Percentiles rank a stretch among this genome's conserved stretches.
Conservation (phyloP, 1,284 basidiomycete genomes). For the Puccinia polysora region DNA sequence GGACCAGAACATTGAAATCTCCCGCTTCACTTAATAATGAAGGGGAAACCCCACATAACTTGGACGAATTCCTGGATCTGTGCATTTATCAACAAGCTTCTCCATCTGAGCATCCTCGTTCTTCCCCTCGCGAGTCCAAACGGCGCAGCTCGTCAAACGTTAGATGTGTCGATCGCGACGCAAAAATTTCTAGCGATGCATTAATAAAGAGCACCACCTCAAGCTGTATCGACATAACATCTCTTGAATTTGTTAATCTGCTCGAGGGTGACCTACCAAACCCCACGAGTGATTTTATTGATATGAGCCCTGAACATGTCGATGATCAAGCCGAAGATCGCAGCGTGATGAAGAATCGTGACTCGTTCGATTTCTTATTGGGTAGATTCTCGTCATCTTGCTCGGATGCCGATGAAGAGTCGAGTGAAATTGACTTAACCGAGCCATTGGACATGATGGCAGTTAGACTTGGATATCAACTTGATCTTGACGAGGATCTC, state of each 20-base stretch:
- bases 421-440: conserved; percentile 34
- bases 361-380: neutral
- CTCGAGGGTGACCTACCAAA: neutral
- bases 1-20: neutral
- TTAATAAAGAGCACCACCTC: too few relatives aligned
- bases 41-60: neutral
- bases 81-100: neutral
- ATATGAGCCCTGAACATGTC: neutral
- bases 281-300: neutral
- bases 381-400: neutral
- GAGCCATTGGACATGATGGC: conserved; percentile 30
- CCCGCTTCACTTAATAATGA: neutral
- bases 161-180: too few relatives aligned
- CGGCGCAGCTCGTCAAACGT: neutral
- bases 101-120: neutral
- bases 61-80: neutral
- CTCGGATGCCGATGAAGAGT: neutral
- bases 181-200: too few relatives aligned
- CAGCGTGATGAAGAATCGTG: neutral
- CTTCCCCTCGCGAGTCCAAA: neutral
- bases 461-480: conserved; percentile 30
- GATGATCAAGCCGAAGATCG: neutral
- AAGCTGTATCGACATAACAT: too few relatives aligned
- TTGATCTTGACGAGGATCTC: neutral
- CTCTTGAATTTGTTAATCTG: too few relatives aligned